A percentile compares a stretch with the other conserved stretches of the same genome.
These are phyloP conservation scores for Rhodofomes roseus DNA, from an alignment of 1,284 basidiomycete species.

Conservation along the genomic window DNA sequence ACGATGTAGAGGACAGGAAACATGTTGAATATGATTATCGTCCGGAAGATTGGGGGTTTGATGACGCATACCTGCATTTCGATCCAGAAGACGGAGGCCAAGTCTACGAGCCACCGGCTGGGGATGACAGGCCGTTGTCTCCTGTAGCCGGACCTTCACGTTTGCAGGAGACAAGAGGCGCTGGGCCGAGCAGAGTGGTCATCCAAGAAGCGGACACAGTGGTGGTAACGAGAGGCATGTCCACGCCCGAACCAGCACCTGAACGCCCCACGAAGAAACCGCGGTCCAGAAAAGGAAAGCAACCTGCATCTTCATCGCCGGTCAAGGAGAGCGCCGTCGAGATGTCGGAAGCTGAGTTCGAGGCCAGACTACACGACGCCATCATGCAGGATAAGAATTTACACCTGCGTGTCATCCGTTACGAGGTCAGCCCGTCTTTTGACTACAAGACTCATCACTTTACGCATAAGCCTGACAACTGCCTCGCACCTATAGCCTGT, in stretches of 20 bases:
- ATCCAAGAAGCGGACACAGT: not conserved
- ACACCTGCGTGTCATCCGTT: slow-evolving; percentile 54
- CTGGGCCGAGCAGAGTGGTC: not conserved
- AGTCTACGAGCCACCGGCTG: not conserved
- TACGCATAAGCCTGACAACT: no score
- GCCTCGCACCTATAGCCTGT: slow-evolving; percentile 44
- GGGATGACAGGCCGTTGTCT: not conserved
- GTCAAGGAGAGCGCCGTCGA: slow-evolving; percentile 15
- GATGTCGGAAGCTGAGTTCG: slow-evolving; percentile 32
- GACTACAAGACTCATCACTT: not conserved
- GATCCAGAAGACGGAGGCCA: slow-evolving; percentile 22
- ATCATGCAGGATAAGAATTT: slow-evolving; percentile 45
- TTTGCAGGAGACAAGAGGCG: not conserved
- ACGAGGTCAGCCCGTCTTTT: slow-evolving; percentile 45
- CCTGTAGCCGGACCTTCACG: not conserved
- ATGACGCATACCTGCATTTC: slow-evolving; percentile 34
- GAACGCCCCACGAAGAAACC: slow-evolving; percentile 6
- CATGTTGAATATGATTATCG: slow-evolving; percentile 7
- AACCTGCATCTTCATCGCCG: not conserved
- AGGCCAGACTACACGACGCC: slow-evolving; percentile 33
- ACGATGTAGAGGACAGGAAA: not conserved
- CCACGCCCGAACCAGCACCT: not conserved
- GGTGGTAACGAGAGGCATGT: not conserved
- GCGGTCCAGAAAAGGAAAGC: slow-evolving; percentile 15
- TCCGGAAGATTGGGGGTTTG: slow-evolving; percentile 19